These are phyloP conservation scores for Neoscytalidium dimidiatum DNA, from an alignment of 2,329 filamentous ascomycete genomes.

Conservation along the genomic window DNA sequence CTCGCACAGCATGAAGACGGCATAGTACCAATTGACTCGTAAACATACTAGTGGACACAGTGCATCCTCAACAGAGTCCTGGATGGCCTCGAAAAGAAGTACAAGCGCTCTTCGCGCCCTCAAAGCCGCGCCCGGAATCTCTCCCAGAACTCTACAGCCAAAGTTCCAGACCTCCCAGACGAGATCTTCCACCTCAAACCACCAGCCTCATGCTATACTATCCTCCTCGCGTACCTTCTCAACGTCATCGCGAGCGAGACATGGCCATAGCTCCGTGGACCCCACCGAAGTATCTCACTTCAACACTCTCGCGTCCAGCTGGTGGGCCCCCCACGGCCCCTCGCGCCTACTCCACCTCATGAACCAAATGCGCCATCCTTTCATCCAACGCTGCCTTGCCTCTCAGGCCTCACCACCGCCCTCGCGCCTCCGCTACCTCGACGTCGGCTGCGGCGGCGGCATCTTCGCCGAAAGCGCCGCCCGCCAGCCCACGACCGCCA, in stretches of 20 bases:
- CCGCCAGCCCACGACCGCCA: constrained; percentile 61
- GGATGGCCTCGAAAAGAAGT: background rate
- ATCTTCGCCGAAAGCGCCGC: constrained; percentile 92
- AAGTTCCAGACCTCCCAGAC: background rate
- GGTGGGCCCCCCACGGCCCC: constrained; percentile 96
- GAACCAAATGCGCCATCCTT: constrained; percentile 95
- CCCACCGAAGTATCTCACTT: constrained; percentile 91
- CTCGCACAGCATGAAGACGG: background rate
- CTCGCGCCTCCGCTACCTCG: constrained; percentile 68
- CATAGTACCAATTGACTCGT: background rate
- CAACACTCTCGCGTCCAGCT: constrained; percentile 85
- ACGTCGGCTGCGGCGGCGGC: constrained; percentile 93
- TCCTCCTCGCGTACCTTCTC: background rate
- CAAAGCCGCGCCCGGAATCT: background rate
- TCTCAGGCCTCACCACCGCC: constrained; percentile 37
- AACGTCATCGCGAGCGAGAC: background rate
- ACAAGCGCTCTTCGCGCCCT: background rate
- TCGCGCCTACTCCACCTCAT: constrained; percentile 93
- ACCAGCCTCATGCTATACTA: background rate
- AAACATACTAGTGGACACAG: no score
- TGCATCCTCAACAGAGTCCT: background rate
- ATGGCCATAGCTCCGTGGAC: constrained; percentile 58
- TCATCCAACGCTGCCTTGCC: constrained; percentile 71
- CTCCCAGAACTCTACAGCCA: background rate
- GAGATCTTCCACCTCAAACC: background rate